These are phyloP conservation scores for Scutellaria minor DNA, from an alignment of 257 asterid genomes.

Conservation along the genomic window DNA sequence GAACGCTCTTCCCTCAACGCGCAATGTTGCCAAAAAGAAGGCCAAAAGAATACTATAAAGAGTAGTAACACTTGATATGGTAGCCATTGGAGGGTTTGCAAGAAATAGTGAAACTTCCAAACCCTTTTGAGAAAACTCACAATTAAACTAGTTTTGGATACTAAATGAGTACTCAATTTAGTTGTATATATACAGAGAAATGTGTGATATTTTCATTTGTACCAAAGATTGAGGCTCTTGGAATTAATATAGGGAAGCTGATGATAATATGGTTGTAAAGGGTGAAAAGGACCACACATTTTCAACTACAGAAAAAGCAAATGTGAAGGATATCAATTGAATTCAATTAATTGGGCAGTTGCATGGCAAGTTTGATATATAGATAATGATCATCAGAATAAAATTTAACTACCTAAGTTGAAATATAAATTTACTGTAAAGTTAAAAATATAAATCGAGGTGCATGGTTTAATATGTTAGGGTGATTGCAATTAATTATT, in stretches of 20 bases:
- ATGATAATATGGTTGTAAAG: conserved; percentile 37
- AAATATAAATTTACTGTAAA: background rate
- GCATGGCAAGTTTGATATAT: conserved; percentile 34
- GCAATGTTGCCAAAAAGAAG: conserved; percentile 20
- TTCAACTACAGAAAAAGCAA: conserved; percentile 28
- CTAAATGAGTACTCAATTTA: conserved; percentile 23
- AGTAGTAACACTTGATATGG: conserved; percentile 11
- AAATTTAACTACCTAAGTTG: conserved; percentile 13
- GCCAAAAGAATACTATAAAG: conserved; percentile 15
- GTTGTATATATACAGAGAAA: conserved; percentile 32
- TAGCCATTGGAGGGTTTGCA: conserved; percentile 29
- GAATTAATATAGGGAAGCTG: conserved; percentile 27
- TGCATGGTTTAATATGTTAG: too few species aligned
- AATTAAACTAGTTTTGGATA: conserved; percentile 16
- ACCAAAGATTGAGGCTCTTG: background rate
- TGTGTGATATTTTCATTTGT: background rate
- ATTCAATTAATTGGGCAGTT: conserved; percentile 45
- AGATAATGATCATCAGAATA: conserved; percentile 22
- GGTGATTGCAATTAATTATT: too few species aligned
- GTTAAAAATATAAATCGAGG: too few species aligned
- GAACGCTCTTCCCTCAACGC: conserved; percentile 46
- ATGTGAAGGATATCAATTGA: conserved; percentile 24
- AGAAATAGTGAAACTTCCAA: background rate
- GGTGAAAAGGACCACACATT: conserved; percentile 28
- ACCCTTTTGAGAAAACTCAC: conserved; percentile 4